These are phyloP conservation scores for Zoysia pacifica DNA, from an alignment of 176 grass and related monocot genomes.

Conservation along the genomic window DNA sequence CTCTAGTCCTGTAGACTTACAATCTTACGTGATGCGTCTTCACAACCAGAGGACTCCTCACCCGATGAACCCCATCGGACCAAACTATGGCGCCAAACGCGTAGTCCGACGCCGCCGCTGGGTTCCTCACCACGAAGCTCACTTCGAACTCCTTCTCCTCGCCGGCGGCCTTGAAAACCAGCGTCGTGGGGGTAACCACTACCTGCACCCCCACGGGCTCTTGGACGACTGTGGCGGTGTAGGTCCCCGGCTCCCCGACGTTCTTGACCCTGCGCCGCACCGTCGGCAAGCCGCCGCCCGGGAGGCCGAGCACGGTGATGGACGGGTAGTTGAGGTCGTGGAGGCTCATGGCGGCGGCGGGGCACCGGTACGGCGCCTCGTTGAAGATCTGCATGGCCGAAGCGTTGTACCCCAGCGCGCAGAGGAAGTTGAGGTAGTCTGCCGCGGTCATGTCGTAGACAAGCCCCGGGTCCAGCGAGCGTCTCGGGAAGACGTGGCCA, in stretches of 20 bases:
- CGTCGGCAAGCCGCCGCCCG: not conserved
- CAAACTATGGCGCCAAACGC: slow-evolving; percentile 56
- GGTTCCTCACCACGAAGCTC: slow-evolving; percentile 9
- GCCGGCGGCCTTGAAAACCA: slow-evolving; percentile 43
- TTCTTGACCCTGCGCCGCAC: slow-evolving; percentile 56
- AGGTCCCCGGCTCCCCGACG: slow-evolving; percentile 47
- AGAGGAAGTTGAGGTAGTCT: slow-evolving; percentile 81
- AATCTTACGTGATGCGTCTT: not conserved
- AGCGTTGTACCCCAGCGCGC: slow-evolving; percentile 60
- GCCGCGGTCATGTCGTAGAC: slow-evolving; percentile 54
- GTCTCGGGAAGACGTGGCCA: slow-evolving; percentile 55
- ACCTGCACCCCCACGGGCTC: slow-evolving; percentile 59
- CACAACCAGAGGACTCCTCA: slow-evolving; percentile 54
- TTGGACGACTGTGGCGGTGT: slow-evolving; percentile 44
- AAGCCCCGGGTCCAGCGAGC: slow-evolving; percentile 68
- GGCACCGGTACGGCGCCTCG: slow-evolving; percentile 45
- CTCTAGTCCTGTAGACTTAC: no score
- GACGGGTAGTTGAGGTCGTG: slow-evolving; percentile 75
- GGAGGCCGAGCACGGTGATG: slow-evolving; percentile 45
- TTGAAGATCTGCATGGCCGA: slow-evolving; percentile 37
- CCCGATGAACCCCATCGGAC: slow-evolving; percentile 60
- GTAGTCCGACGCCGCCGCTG: not conserved
- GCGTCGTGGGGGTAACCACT: slow-evolving; percentile 41
- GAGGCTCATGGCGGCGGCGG: not conserved
- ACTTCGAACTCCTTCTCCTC: slow-evolving; percentile 73